These are phyloP conservation scores for Parachaetomium inaequale DNA, from an alignment of 495 filamentous ascomycete species.

Conservation along the genomic window DNA sequence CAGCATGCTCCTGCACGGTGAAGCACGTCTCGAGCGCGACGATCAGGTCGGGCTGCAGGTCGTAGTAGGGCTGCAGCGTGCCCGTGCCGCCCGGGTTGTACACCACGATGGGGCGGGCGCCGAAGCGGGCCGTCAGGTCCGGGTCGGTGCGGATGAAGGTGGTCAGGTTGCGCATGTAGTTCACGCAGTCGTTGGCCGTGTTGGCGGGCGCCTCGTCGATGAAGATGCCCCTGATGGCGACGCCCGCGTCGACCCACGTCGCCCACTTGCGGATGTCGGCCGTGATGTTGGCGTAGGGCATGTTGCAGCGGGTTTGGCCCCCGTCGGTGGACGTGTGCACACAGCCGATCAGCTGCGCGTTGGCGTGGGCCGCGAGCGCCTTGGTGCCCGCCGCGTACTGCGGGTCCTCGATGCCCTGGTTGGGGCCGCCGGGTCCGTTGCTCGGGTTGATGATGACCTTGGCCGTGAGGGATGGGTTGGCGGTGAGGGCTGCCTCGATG, in stretches of 20 bases:
- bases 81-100: constrained; percentile 20
- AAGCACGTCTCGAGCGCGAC: constrained; percentile 22
- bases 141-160: not conserved
- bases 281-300: constrained; percentile 31
- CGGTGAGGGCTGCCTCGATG: constrained; percentile 32
- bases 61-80: constrained; percentile 13
- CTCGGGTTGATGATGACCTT: constrained; percentile 48
- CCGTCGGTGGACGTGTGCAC: constrained; percentile 39
- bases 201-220: constrained; percentile 24
- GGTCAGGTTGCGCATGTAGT: constrained; percentile 19
- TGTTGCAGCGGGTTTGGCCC: constrained; percentile 19
- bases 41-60: constrained; percentile 12
- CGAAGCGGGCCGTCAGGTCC: not conserved
- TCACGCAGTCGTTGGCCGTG: constrained; percentile 16
- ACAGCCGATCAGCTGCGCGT: constrained; percentile 49
- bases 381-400: constrained; percentile 26
- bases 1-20: not conserved
- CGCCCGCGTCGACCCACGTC: constrained; percentile 35
- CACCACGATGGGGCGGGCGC: constrained; percentile 7
- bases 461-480: constrained; percentile 37
- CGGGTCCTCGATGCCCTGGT: constrained; percentile 20
- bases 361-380: constrained; percentile 41
- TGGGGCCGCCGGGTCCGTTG: constrained; percentile 41
- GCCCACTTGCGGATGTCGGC: constrained; percentile 42
- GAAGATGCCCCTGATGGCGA: constrained; percentile 29